Evolutionary conservation across 1,284 basidiomycete genomes (phyloP).

Genomic region (Trichosporon sp.): DNA sequence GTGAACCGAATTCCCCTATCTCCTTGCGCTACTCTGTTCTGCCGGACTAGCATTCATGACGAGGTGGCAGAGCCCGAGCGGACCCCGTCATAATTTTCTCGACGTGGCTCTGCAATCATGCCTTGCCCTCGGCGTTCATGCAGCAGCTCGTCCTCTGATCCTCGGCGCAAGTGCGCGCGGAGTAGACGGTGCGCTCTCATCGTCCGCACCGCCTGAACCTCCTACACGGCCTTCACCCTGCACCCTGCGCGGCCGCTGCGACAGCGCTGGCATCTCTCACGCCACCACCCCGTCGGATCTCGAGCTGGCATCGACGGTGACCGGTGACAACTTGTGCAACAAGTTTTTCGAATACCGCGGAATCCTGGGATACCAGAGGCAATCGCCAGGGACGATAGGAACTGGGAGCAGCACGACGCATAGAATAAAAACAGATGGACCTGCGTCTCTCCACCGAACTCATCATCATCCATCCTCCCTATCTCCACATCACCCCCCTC

Average conservation of each 20-base stretch:
- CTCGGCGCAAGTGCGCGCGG: not conserved
- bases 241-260: constrained; percentile 18
- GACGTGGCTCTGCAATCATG: not conserved
- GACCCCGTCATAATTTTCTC: constrained; percentile 4
- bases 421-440: constrained; percentile 16
- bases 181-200: not conserved
- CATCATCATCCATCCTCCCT: constrained; percentile 11
- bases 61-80: constrained; percentile 8
- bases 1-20: constrained; percentile 14
- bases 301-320: not conserved
- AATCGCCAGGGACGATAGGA: constrained; percentile 9
- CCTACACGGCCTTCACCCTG: constrained; percentile 8
- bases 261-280: not conserved
- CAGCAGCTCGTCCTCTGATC: not conserved
- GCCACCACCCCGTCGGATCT: constrained; percentile 11
- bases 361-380: not conserved
- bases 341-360: constrained; percentile 18
- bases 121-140: not conserved
- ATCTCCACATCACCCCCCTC: constrained; percentile 5
- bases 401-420: not conserved
- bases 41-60: constrained; percentile 12
- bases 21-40: not conserved
- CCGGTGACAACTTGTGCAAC: not conserved
- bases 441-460: constrained; percentile 12
- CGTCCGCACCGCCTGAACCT: not conserved